Base-by-base conservation (phyloP, 805 yeast genomes). In the Myxozyma nipponensis region DNA sequence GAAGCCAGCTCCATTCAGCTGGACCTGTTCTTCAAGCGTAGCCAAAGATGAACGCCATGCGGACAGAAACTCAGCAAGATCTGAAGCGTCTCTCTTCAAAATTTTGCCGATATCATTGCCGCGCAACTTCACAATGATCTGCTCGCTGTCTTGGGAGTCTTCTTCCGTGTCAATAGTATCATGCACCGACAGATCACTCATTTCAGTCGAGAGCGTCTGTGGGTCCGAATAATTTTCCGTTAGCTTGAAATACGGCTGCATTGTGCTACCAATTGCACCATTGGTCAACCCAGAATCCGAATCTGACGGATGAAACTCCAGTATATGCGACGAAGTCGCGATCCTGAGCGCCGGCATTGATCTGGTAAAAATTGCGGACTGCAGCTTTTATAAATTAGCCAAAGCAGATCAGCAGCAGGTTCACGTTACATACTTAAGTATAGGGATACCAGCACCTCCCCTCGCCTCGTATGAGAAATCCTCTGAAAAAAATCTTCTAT, bases 41-140 rank as follows among this genome's bases (percentile, higher is more conserved):
- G 60, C 57, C 15, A 66, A 34, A 17, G 65, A 66, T 30, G 50
- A 46, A 35, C 62, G 56, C 70, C 70, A 66, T n/a, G 50, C 58
- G 21, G 64, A 43, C 0, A 63, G 53, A 50, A 66, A 64, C 21
- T 62, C 58, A 4, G 67, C 65, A 28, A 64, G 52, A 4, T 45
- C 40, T 1, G 52, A 15, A 6, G 35, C 52, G n/a, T 22, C 35
- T 13, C 41, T 37, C 22, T 53, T 48, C 21, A 42, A 30, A 9
- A 48, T 18, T 4, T 39, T 30, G 26, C 59, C 59, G 17, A 55
- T 45, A 28, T 42, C 45, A 3, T 17, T 22, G 24, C 39, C 58
- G 13, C 46, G 54, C 18, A 55, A 37, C 22, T 40, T 55, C 24
- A 55, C 41, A 15, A 32, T 39, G 17, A 54, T 18, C 6, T 30